These are phyloP conservation scores for Calonectria henricotiae DNA, from an alignment of 2,329 filamentous ascomycete genomes.

Conservation along the genomic window DNA sequence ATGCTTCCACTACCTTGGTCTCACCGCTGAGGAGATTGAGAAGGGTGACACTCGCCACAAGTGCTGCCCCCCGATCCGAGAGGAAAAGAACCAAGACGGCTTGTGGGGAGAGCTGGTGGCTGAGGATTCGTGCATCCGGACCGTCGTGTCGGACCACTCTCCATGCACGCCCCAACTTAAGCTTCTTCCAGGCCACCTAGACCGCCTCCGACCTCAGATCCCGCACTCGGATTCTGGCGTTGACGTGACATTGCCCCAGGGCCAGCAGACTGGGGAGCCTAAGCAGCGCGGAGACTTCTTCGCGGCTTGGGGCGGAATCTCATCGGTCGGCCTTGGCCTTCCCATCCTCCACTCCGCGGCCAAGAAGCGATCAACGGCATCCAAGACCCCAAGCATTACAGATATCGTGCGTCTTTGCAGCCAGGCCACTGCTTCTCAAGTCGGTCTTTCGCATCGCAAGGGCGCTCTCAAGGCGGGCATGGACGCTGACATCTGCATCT, in stretches of 20 bases:
- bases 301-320: conserved; percentile 96
- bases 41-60: conserved; percentile 94
- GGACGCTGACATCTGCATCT: conserved; percentile 93
- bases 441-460: conserved; percentile 83
- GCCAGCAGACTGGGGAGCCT: conserved; percentile 49
- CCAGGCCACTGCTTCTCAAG: conserved; percentile 88
- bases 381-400: conserved; percentile 70
- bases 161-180: conserved; percentile 97
- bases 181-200: conserved; percentile 81
- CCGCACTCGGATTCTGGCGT: conserved; percentile 70
- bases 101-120: conserved; percentile 88
- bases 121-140: conserved; percentile 85
- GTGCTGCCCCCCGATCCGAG: conserved; percentile 93
- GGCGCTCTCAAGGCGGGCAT: conserved; percentile 86
- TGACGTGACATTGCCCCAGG: conserved; percentile 62
- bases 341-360: conserved; percentile 91
- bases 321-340: conserved; percentile 91
- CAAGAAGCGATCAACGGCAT: conserved; percentile 70
- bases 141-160: conserved; percentile 95
- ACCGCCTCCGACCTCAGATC: conserved; percentile 55
- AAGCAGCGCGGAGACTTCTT: conserved; percentile 86
- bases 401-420: conserved; percentile 91
- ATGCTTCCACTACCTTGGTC: conserved; percentile 93
- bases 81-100: conserved; percentile 84
- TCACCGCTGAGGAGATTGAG: conserved; percentile 86